These are phyloP conservation scores for Fusarium sp. DNA, from an alignment of 2,329 filamentous ascomycete genomes.

Conservation along the genomic window DNA sequence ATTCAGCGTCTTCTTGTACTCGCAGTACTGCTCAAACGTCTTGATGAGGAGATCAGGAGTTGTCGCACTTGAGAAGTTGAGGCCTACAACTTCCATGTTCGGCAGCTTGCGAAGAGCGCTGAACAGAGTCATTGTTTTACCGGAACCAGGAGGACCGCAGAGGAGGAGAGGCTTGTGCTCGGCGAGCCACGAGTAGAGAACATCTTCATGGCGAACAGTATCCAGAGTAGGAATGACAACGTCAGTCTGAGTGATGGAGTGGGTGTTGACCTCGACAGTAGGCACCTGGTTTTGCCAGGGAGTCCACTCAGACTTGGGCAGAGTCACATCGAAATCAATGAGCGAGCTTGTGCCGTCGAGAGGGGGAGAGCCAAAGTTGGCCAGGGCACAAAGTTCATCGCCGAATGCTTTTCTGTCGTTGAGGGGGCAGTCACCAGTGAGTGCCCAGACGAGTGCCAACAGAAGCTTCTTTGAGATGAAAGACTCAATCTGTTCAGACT, in stretches of 20 bases:
- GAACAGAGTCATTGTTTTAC: constrained; percentile 99
- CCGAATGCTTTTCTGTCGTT: constrained; percentile 90
- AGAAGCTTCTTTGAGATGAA: constrained; percentile 96
- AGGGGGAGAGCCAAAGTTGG: constrained; percentile 87
- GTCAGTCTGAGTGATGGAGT: constrained; percentile 97
- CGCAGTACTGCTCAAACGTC: constrained; percentile 99
- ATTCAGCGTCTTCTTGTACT: constrained; percentile 98
- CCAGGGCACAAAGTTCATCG: constrained; percentile 84
- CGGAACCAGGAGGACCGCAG: constrained; percentile 96
- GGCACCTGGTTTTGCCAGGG: constrained; percentile 97
- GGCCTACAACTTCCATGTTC: constrained; percentile 98
- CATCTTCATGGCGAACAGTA: constrained; percentile 96
- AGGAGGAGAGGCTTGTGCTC: constrained; percentile 98
- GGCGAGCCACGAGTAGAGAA: constrained; percentile 99
- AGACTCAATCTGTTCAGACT: constrained; percentile 88
- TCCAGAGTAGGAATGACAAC: constrained; percentile 98
- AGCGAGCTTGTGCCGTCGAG: constrained; percentile 85
- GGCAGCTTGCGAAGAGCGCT: constrained; percentile 96
- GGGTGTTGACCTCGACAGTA: constrained; percentile 95
- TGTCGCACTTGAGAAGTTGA: constrained; percentile 99
- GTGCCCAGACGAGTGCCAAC: constrained; percentile 92
- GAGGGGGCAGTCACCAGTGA: constrained; percentile 95
- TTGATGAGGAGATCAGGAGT: constrained; percentile 98
- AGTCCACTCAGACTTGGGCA: constrained; percentile 90
- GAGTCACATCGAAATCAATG: constrained; percentile 93